Evolutionary conservation across 192 early-diverging fungal species (phyloP).

Genomic region (Globomyces pollinis-pini): DNA sequence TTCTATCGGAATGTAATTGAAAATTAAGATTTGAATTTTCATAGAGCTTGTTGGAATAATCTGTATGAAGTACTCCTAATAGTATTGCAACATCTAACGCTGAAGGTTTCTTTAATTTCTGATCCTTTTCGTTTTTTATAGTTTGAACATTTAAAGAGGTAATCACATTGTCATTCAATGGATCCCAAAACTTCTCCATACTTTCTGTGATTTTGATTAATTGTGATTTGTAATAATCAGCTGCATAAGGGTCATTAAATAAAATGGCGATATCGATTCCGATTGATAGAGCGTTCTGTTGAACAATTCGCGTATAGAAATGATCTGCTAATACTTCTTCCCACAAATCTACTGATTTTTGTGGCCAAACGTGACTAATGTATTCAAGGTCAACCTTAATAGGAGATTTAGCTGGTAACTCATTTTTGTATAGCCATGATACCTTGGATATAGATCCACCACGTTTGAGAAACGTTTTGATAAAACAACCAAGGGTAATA

Average conservation of each 20-base stretch:
- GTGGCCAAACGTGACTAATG: slow-evolving; percentile 38
- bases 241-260: slow-evolving; percentile 24
- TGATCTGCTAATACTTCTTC: slow-evolving; percentile 65
- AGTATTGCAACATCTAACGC: not conserved
- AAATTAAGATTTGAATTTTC: not conserved
- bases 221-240: slow-evolving; percentile 28
- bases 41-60: too few relatives aligned
- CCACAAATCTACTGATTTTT: slow-evolving; percentile 60
- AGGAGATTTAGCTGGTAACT: slow-evolving; percentile 11
- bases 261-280: slow-evolving; percentile 46
- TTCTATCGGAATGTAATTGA: not conserved
- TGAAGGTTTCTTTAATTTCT: not conserved
- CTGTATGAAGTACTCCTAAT: not conserved
- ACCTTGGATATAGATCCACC: not conserved
- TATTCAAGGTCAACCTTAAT: slow-evolving; percentile 59
- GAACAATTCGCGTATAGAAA: slow-evolving; percentile 62
- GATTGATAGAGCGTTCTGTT: slow-evolving; percentile 45
- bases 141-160: too few relatives aligned
- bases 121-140: too few relatives aligned
- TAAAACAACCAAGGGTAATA: slow-evolving; percentile 12
- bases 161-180: not conserved
- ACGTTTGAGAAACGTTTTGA: slow-evolving; percentile 2
- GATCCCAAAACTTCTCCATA: not conserved
- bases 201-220: not conserved
- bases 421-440: slow-evolving; percentile 22